A percentile compares a stretch with the other conserved stretches of the same genome.
These are phyloP conservation scores for Melanomma pulvis-pyrius DNA, from an alignment of 495 filamentous ascomycete genomes.

Conservation along the genomic window DNA sequence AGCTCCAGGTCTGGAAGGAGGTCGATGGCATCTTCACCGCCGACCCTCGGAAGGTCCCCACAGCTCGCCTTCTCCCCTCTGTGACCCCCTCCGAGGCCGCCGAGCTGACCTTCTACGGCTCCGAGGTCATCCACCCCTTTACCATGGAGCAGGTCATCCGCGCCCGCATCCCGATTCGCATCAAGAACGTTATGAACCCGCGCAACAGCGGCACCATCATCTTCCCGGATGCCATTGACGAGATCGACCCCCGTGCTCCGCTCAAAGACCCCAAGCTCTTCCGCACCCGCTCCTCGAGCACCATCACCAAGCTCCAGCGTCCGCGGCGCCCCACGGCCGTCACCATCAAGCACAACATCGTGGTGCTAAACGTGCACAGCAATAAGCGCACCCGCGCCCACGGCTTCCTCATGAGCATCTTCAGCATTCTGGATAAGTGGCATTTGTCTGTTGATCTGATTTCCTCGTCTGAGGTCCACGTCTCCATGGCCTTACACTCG, in stretches of 20 bases:
- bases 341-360: conserved; percentile 90
- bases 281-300: conserved; percentile 42
- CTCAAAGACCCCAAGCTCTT: conserved; percentile 49
- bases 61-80: conserved; percentile 52
- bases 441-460: conserved; percentile 88
- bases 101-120: conserved; percentile 59
- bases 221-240: conserved; percentile 54
- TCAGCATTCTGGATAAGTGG: conserved; percentile 78
- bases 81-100: conserved; percentile 58
- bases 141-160: conserved; percentile 99
- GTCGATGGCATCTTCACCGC: conserved; percentile 63
- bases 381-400: conserved; percentile 87
- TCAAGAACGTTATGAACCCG: conserved; percentile 98
- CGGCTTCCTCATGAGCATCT: conserved; percentile 89
- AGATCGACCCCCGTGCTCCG: conserved; percentile 52
- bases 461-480: conserved; percentile 90
- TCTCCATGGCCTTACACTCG: conserved; percentile 91
- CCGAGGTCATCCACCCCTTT: conserved; percentile 88
- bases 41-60: conserved; percentile 57
- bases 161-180: conserved; percentile 88
- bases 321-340: conserved; percentile 77
- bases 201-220: conserved; percentile 85
- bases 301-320: conserved; percentile 15
- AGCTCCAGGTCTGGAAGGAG: conserved; percentile 61
- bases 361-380: conserved; percentile 92